Base-by-base conservation (phyloP, 2,329 filamentous ascomycete genomes). In the Fusarium tjaetaba region DNA sequence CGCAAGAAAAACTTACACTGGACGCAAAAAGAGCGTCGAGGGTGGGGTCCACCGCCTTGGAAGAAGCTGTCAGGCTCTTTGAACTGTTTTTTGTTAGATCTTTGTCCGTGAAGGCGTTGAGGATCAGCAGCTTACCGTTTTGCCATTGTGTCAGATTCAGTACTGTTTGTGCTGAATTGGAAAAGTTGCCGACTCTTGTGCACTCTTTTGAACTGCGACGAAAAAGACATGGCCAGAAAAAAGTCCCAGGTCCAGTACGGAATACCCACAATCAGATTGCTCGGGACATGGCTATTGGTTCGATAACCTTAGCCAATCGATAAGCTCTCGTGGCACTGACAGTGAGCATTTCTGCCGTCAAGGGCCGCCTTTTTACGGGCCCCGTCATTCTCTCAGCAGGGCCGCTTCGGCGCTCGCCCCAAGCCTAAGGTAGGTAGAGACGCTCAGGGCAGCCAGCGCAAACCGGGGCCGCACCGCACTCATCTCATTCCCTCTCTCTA, bases 21-120 rank as follows among this genome's bases (percentile, higher is more conserved):
- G 87, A 85, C 65, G 91, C 88, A 83, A 95, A 95, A 43, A 95
- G 86, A 70, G 91, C 90, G 78, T 91, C 87, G 74, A 95, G 85
- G 63, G 87, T 84, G 80, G 92, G 91, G 85, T 95, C 92, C 68
- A 94, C 85, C 68, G 87, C 86, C 81, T 88, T 88, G 64, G 84
- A 82, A 41, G 86, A 82, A 70, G 84, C 85, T 58, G 81, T 74
- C 68, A 89, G 76, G 64, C 77, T 76, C 51, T 79, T 76, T 79
- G 82, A 82, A 73, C 84, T 87, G 71, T 28, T 57, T 65, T 42
- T 36, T 60, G 55, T 78, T 53, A 76, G 74, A 41, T 73, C 60
- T 72, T 24, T 67, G 24, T 67, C 59, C 7, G 49, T 51, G 48
- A 11, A 51, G 65, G 45, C 56, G 26, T 24, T 10, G 30, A 62